A percentile compares a stretch with the other conserved stretches of the same genome.
phyloP scores from a whole-genome alignment of 768 basidiomycete species.

The Rhizopogon vinicolor region DNA sequence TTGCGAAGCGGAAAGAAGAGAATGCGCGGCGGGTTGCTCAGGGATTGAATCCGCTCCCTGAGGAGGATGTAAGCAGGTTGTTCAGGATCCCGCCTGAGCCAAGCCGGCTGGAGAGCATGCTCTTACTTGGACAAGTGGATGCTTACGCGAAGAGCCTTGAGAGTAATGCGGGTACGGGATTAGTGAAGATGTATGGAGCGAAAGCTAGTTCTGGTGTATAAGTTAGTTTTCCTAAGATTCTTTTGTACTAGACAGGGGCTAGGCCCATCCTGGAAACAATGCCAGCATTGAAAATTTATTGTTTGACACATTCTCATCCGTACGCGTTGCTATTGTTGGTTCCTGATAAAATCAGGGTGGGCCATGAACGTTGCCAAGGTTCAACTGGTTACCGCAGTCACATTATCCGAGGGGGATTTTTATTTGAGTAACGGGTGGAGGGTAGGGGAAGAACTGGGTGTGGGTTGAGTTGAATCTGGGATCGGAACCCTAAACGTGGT shows the following conservation, averaged over 20 bases:
- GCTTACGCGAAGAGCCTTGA: slow-evolving; percentile 77
- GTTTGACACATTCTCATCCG: no score
- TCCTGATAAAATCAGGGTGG: background rate
- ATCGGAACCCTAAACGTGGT: background rate
- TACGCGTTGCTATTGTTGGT: background rate
- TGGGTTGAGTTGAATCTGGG: background rate
- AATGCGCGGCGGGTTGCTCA: slow-evolving; percentile 74
- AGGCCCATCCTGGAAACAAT: background rate
- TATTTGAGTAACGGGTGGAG: background rate
- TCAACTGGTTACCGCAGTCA: no score
- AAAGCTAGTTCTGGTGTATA: slow-evolving; percentile 27
- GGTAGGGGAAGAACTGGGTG: background rate
- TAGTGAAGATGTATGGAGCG: slow-evolving; percentile 87
- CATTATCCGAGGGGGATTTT: no score
- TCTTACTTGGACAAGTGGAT: slow-evolving; percentile 85
- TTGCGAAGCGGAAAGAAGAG: slow-evolving; percentile 88
- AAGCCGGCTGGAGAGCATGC: slow-evolving; percentile 80
- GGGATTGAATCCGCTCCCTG: slow-evolving; percentile 81
- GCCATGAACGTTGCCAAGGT: no score
- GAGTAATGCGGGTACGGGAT: slow-evolving; percentile 48
- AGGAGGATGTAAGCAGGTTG: slow-evolving; percentile 78
- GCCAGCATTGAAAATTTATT: background rate
- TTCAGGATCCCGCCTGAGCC: slow-evolving; percentile 91
- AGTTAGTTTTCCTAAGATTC: background rate
- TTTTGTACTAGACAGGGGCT: background rate